These are phyloP conservation scores for Sphagnurus paluster DNA, from an alignment of 1,284 basidiomycete genomes.

Conservation along the genomic window DNA sequence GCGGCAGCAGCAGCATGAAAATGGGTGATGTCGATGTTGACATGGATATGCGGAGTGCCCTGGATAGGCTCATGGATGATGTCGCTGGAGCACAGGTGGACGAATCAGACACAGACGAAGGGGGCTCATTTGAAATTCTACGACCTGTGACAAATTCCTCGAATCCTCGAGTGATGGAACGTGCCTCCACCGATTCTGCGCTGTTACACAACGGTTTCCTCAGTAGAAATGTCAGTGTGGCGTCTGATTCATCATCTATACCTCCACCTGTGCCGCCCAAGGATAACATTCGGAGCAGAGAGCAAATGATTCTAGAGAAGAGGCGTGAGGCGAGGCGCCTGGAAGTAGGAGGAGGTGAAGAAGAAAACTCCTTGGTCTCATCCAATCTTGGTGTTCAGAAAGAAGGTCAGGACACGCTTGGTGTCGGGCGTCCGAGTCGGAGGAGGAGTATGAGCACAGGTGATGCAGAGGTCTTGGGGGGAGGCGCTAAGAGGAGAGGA, in stretches of 20 bases:
- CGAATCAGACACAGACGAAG: slow-evolving; percentile 43
- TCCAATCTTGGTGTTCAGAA: slow-evolving; percentile 21
- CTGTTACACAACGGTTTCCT: slow-evolving; percentile 34
- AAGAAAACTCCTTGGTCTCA: slow-evolving; percentile 31
- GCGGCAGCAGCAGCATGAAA: slow-evolving; percentile 32
- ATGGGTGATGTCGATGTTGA: slow-evolving; percentile 51
- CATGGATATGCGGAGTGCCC: slow-evolving; percentile 72
- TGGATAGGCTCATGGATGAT: slow-evolving; percentile 77
- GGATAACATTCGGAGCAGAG: slow-evolving; percentile 64
- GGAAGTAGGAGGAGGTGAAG: slow-evolving; percentile 47
- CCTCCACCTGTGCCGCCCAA: slow-evolving; percentile 57
- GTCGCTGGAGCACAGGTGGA: slow-evolving; percentile 52
- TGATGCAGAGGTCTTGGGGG: slow-evolving; percentile 52
- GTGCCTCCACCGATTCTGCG: slow-evolving; percentile 48
- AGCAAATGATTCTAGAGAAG: slow-evolving; percentile 73
- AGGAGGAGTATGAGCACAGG: slow-evolving; percentile 74
- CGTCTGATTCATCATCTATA: slow-evolving; percentile 34
- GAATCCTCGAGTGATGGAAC: slow-evolving; percentile 34
- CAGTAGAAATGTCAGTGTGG: slow-evolving; percentile 39
- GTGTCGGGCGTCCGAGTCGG: slow-evolving; percentile 51
- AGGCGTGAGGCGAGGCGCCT: slow-evolving; percentile 60
- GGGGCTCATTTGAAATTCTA: slow-evolving; percentile 31
- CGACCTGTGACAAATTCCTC: slow-evolving; percentile 21
- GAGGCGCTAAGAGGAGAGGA: slow-evolving; percentile 31
- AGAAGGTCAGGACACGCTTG: slow-evolving; percentile 28